Evolutionary conservation across 257 asterid genomes (phyloP), one percentile per base, ranked within the genome.

Genomic region (Solanum rostratum): DNA sequence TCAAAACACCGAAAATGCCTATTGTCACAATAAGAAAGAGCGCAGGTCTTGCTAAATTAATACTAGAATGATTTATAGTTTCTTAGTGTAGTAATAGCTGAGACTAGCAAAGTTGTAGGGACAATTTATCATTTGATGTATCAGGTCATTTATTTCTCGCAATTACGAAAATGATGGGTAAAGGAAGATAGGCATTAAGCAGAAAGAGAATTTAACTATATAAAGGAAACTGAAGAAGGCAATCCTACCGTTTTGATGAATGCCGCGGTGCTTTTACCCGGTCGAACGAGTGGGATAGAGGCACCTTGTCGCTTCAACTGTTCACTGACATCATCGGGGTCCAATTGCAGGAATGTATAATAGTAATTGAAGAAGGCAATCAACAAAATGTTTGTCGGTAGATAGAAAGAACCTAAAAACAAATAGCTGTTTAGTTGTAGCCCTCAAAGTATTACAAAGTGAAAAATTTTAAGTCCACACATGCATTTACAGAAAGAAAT

Each of bases 251-350:
- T 96, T 86, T 91, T 92, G 90, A 96, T 96, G 79, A 90, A 93
- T 60, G 89, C 88, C 7, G 98, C 98, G 37, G 99, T 96, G 85
- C 97, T 94, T 92, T 94, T 96, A 80, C 98, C 99, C 62, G 99
- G 99, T 10, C 99, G 94, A 76, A 95, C 95, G 69, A 96, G 97
- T 46, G 99, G 98, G 85, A 96, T 93, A 60, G 99, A 95, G 85
- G 99, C 99, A 49, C 99, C 99, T 92, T 96, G 99, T 88, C 99
- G 91, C 92, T 96, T 96, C 89, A 96, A 91, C 92, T 93, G 99
- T 84, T 96, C 98, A 45, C 98, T 96, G 71, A 96, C 98, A 91
- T 95, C 99, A 84, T 96, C 98, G 1, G 99, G 98, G 90, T 96
- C 98, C 92, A 96, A 85, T 91, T 96, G 99, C 84, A 96, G 92